Evolutionary conservation across 1,139 yeast genomes (phyloP), one percentile per base, ranked within the genome.

Genomic region (Taphrina wiesneri): DNA sequence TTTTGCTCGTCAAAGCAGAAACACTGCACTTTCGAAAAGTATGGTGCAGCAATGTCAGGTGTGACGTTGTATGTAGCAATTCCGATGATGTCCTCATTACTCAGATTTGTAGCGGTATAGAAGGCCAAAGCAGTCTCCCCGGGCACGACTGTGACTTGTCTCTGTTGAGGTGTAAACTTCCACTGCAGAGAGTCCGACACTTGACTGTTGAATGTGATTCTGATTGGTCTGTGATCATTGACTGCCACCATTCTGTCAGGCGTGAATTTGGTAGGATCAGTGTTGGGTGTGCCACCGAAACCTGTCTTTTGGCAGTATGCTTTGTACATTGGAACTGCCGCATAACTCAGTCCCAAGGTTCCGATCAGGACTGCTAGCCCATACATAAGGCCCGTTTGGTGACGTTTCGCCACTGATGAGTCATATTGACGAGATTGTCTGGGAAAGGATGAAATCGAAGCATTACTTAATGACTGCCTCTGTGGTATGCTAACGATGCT

Each of bases 61-160:
- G 96, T 86, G 56, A 95, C 97, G 9, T 96, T 88, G 51, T 68
- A 69, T 11, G 71, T 66, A 3, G 64, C 64, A 26, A 67, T 67
- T 23, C 67, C 70, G 63, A 93, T 90, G 63, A 95, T 90, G 75
- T 95, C 99, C 72, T 88, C 89, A 69, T 87, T 86, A 46, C 96
- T 85, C 72, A 81, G 81, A 75, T 93, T 95, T 75, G 86, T 88
- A 45, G 99, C 99, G 76, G 87, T 88, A 79, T 91, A 95, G 74
- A 95, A 95, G 0, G 97, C 98, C 70, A 93, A 79, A 0, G 99
- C 99, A 0, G 99, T 93, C 76, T 95, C 99, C 25, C 99, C 99
- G 0, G 99, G 99, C 15, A 91, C 86, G 23, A 95, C 90, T 72
- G 86, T 85, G 4, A 95, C 99, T 76, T 92, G 97, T 71, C 95